phyloP scores from a whole-genome alignment of 225 moss, liverwort and hornwort genomes.

The Pleurozium schreberi region DNA sequence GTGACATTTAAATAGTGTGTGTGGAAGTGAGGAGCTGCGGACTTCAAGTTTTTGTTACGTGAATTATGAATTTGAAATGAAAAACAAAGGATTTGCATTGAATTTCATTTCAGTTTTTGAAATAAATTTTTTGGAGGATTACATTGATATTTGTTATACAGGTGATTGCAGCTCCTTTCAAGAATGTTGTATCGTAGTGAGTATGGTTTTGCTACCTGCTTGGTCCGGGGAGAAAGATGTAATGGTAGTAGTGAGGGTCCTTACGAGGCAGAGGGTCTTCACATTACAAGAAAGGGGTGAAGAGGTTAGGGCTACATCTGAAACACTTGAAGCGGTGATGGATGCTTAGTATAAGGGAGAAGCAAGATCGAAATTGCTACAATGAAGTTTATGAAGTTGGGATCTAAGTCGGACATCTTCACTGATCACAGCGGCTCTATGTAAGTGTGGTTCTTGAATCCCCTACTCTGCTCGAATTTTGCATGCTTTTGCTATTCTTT shows the following conservation, averaged over 20 bases:
- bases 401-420: slow-evolving; percentile 31
- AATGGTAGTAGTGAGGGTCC: background rate
- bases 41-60: too few species aligned
- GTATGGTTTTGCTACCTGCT: background rate
- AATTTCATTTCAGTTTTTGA: too few species aligned
- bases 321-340: background rate
- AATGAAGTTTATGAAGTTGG: slow-evolving; percentile 58
- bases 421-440: slow-evolving; percentile 1
- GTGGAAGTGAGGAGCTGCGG: too few species aligned
- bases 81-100: too few species aligned
- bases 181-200: background rate
- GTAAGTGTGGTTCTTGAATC: slow-evolving; percentile 15
- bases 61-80: too few species aligned
- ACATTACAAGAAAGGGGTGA: background rate
- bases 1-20: too few species aligned
- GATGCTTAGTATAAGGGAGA: background rate
- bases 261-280: background rate
- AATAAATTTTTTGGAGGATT: too few species aligned
- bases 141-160: too few species aligned
- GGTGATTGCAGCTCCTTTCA: background rate
- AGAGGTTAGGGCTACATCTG: background rate
- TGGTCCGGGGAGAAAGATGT: background rate
- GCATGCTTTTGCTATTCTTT: background rate
- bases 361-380: slow-evolving; percentile 2
- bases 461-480: background rate